These are phyloP conservation scores for Penicillium canariense DNA, from an alignment of 495 filamentous ascomycete species.

Conservation along the genomic window DNA sequence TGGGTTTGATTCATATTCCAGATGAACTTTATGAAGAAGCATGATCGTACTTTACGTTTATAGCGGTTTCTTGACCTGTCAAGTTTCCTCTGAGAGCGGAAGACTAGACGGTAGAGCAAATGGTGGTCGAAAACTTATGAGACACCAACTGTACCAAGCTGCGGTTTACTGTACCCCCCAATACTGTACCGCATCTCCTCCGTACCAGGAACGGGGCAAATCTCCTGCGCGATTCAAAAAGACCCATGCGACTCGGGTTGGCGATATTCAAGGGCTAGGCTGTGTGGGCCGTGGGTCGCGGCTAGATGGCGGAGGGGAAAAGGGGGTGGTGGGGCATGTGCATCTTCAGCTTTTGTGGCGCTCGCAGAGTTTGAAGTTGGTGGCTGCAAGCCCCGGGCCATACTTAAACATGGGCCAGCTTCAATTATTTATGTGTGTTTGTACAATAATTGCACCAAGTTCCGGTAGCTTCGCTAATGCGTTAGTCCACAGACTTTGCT, in stretches of 20 bases:
- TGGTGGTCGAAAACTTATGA: too few species aligned
- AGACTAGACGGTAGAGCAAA: too few species aligned
- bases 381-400: neutral
- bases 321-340: neutral
- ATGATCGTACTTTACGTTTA: too few species aligned
- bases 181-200: neutral
- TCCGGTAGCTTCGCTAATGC: neutral
- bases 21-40: too few species aligned
- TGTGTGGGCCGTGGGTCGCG: neutral
- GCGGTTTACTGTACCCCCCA: neutral
- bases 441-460: neutral
- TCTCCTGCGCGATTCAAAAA: neutral
- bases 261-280: neutral
- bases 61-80: too few species aligned
- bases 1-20: too few species aligned
- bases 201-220: neutral
- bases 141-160: too few species aligned
- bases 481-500: neutral
- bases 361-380: neutral
- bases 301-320: neutral
- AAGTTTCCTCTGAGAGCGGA: too few species aligned
- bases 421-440: neutral
- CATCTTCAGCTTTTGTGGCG: neutral
- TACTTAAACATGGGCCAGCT: neutral
- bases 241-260: neutral